These are phyloP conservation scores for Mitragyna speciosa DNA, from an alignment of 257 asterid genomes.

Conservation along the genomic window DNA sequence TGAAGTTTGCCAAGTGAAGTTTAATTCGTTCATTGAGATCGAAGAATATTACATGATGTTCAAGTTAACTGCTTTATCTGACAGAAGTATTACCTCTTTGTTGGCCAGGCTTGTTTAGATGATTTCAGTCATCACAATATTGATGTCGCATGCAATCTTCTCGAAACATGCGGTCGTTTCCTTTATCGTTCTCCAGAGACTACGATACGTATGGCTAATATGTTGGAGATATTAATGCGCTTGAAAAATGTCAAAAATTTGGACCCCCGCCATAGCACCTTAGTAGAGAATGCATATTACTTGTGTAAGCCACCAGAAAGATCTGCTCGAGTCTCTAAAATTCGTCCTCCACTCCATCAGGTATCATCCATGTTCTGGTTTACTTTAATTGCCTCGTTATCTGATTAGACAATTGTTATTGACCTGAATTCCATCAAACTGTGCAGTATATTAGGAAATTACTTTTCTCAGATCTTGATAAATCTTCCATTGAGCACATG, in stretches of 20 bases:
- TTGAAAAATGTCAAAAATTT: slow-evolving; percentile 92
- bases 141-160: slow-evolving; percentile 98
- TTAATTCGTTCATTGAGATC: slow-evolving; percentile 6
- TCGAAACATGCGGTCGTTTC: slow-evolving; percentile 98
- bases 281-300: slow-evolving; percentile 97
- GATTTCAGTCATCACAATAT: slow-evolving; percentile 96
- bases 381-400: slow-evolving; percentile 21
- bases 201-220: slow-evolving; percentile 86
- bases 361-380: slow-evolving; percentile 33
- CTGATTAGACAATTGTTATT: slow-evolving; percentile 24
- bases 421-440: slow-evolving; percentile 18
- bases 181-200: slow-evolving; percentile 98
- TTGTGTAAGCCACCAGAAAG: slow-evolving; percentile 98
- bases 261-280: slow-evolving; percentile 98
- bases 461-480: slow-evolving; percentile 95
- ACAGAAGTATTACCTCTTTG: slow-evolving; percentile 3
- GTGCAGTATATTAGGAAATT: slow-evolving; percentile 90
- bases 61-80: slow-evolving; percentile 19
- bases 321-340: slow-evolving; percentile 95
- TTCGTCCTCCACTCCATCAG: slow-evolving; percentile 97
- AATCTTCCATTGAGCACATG: slow-evolving; percentile 85
- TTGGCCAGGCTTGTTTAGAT: slow-evolving; percentile 85
- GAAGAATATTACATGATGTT: slow-evolving; percentile 13
- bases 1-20: slow-evolving; percentile 3
- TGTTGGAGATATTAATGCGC: slow-evolving; percentile 98